Conservation (phyloP, 176 grass and related monocot species). For the Lolium rigidum region DNA sequence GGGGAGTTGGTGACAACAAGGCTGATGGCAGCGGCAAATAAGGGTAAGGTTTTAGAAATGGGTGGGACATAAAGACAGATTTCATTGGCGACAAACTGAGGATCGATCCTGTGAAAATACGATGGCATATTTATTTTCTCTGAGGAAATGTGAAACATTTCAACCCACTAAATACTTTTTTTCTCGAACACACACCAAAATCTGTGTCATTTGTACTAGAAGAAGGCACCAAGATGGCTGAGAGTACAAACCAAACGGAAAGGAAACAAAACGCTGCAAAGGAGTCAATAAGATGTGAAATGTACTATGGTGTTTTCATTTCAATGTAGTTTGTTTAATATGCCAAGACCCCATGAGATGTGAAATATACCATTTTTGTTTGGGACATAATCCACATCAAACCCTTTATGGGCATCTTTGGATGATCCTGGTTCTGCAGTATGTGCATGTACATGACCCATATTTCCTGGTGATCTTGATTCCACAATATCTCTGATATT, state of each 20-base stretch:
- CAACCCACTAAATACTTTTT: no score
- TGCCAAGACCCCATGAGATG: conserved; percentile 37
- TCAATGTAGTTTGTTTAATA: conserved; percentile 20
- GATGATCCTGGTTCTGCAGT: conserved; percentile 52
- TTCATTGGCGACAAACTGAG: not conserved
- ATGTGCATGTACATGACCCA: not conserved
- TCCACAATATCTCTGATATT: not conserved
- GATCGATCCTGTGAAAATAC: not conserved
- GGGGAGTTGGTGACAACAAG: not conserved
- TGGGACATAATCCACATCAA: conserved; percentile 45
- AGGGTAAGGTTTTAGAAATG: not conserved
- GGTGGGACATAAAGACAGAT: not conserved
- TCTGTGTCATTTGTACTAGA: no score
- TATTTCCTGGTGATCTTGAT: not conserved
- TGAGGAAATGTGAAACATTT: not conserved
- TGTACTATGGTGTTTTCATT: not conserved
- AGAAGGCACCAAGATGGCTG: no score
- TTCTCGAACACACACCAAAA: no score
- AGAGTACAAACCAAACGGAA: no score
- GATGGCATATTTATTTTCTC: not conserved
- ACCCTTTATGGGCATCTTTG: conserved; percentile 44
- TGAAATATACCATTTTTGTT: conserved; percentile 58
- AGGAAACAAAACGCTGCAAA: no score
- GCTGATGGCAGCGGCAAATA: not conserved
- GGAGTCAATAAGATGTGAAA: not conserved